Conservation (phyloP, 257 asterid species). For the Linderniella brevidens region DNA sequence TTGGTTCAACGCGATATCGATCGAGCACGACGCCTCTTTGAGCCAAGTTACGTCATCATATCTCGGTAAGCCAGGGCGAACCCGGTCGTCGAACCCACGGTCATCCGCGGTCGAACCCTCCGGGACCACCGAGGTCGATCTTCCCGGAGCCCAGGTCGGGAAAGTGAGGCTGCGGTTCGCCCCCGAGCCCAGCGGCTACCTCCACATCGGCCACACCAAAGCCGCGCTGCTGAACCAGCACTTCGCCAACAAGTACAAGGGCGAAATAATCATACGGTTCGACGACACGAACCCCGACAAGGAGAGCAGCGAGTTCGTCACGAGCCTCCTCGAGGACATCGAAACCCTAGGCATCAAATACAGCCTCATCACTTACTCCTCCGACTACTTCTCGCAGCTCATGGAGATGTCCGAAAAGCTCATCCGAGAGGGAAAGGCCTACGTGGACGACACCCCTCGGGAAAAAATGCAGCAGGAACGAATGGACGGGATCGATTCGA, state of each 20-base stretch:
- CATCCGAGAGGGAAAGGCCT: slow-evolving; percentile 69
- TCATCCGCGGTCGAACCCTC: slow-evolving; percentile 16
- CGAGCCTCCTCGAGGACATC: slow-evolving; percentile 66
- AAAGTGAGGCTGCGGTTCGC: slow-evolving; percentile 79
- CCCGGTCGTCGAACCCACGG: slow-evolving; percentile 22
- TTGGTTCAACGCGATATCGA: slow-evolving; percentile 71
- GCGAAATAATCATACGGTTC: slow-evolving; percentile 58
- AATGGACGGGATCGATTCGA: slow-evolving; percentile 75
- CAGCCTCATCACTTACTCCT: slow-evolving; percentile 63
- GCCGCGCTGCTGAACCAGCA: slow-evolving; percentile 81
- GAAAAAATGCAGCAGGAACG: slow-evolving; percentile 78
- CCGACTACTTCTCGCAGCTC: slow-evolving; percentile 74
- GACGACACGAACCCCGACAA: slow-evolving; percentile 95
- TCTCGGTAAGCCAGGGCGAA: slow-evolving; percentile 40
- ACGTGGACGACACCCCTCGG: slow-evolving; percentile 75
- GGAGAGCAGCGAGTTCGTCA: slow-evolving; percentile 88
- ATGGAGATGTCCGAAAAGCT: slow-evolving; percentile 85
- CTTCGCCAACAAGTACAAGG: slow-evolving; percentile 73
- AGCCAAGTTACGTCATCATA: slow-evolving; percentile 36
- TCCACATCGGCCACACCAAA: slow-evolving; percentile 92
- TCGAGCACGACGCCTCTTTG: slow-evolving; percentile 39
- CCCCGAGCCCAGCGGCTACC: slow-evolving; percentile 96
- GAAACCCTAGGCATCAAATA: slow-evolving; percentile 67
- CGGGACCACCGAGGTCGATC: slow-evolving; percentile 42
- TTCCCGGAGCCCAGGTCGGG: slow-evolving; percentile 70